A percentile compares a stretch with the other conserved stretches of the same genome.
These are phyloP conservation scores for Malania oleifera DNA, from an alignment of 164 flowering plant genomes.

Conservation along the genomic window DNA sequence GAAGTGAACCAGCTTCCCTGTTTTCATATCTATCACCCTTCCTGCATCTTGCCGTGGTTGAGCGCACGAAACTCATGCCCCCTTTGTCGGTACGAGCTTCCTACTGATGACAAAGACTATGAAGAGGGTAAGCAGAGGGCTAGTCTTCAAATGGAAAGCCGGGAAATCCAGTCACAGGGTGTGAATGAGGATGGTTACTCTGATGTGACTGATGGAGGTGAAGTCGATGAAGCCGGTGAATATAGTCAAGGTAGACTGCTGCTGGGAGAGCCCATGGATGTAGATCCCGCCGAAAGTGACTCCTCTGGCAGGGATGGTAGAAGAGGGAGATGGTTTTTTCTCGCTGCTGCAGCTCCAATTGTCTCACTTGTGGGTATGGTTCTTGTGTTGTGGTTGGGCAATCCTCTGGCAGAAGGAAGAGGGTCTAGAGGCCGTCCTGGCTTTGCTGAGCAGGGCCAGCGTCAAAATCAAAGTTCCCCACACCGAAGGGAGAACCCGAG, in stretches of 20 bases:
- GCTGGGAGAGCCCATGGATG: conserved; percentile 13
- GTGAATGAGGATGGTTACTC: conserved; percentile 42
- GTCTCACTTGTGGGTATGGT: conserved; percentile 69
- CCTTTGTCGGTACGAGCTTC: conserved; percentile 86
- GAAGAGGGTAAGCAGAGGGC: conserved; percentile 45
- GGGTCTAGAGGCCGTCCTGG: conserved; percentile 12
- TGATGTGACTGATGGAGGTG: conserved; percentile 18
- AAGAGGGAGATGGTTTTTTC: conserved; percentile 60
- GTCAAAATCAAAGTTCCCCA: conserved; percentile 15
- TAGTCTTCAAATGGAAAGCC: conserved; percentile 10
- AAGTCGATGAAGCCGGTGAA: conserved; percentile 27
- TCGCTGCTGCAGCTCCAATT: conserved; percentile 78
- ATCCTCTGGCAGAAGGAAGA: conserved; percentile 35
- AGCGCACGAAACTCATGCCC: conserved; percentile 86
- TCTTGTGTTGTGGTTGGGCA: conserved; percentile 65
- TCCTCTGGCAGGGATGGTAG: conserved; percentile 17
- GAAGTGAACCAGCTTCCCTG: conserved; percentile 82
- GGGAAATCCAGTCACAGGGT: conserved; percentile 26
- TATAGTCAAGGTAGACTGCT: conserved; percentile 1
- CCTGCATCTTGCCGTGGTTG: conserved; percentile 87
- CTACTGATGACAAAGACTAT: conserved; percentile 77
- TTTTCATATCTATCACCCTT: conserved; percentile 71
- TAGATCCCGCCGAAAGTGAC: conserved; percentile 7
- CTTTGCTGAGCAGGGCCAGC: conserved; percentile 19
- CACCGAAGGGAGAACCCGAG: conserved; percentile 36